A percentile compares a stretch with the other conserved stretches of the same genome.
phyloP scores from a whole-genome alignment of 1,284 basidiomycete genomes.

The Ceratobasidium sp. region DNA sequence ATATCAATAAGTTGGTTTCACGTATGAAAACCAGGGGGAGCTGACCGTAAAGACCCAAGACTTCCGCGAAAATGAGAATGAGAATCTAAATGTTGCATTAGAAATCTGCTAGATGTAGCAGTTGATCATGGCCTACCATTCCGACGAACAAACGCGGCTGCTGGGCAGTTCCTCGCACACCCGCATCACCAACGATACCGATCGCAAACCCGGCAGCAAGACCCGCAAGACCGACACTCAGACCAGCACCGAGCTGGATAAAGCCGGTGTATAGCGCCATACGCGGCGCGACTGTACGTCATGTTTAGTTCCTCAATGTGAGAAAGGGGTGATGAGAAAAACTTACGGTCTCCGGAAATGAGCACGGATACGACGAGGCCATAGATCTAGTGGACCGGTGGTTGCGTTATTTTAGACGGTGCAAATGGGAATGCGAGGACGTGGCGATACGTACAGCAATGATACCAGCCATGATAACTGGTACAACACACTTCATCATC shows the following conservation, averaged over 20 bases:
- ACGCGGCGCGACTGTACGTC: constrained; percentile 41
- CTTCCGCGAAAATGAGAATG: constrained; percentile 86
- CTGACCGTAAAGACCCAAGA: constrained; percentile 77
- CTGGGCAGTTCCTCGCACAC: constrained; percentile 89
- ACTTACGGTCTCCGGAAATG: constrained; percentile 80
- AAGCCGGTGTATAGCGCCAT: constrained; percentile 84
- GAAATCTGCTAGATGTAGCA: not conserved
- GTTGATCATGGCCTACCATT: constrained; percentile 61
- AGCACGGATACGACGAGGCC: constrained; percentile 93
- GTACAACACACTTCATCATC: constrained; percentile 96
- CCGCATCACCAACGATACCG: constrained; percentile 95
- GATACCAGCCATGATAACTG: constrained; percentile 99
- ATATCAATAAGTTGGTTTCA: constrained; percentile 18
- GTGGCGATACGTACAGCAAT: constrained; percentile 75
- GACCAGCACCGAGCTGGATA: constrained; percentile 89
- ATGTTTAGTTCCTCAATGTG: constrained; percentile 1
- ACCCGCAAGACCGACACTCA: constrained; percentile 88
- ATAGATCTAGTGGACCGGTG: constrained; percentile 62
- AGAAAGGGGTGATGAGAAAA: constrained; percentile 31
- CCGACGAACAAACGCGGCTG: constrained; percentile 95
- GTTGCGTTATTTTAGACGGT: not conserved
- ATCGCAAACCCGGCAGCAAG: constrained; percentile 95
- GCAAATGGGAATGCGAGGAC: constrained; percentile 6
- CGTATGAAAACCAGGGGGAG: not conserved
- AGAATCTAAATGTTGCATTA: constrained; percentile 61